Evolutionary conservation across 148 eudicot genomes (phyloP).

Genomic region (Rhododendron ferrugineum): DNA sequence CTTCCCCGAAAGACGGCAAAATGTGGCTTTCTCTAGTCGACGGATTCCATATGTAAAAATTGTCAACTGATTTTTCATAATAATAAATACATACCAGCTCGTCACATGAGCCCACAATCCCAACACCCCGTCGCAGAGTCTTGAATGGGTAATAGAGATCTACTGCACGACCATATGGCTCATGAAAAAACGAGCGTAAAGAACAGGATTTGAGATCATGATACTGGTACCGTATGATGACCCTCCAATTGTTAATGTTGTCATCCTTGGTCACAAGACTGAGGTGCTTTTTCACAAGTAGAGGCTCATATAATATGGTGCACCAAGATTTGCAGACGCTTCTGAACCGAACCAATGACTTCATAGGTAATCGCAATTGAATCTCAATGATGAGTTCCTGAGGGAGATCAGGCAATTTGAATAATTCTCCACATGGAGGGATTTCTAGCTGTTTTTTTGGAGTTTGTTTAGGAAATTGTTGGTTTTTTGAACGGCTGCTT

Average conservation of each 20-base stretch:
- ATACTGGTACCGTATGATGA: background rate
- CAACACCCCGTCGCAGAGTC: background rate
- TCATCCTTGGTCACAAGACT: background rate
- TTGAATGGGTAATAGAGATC: background rate
- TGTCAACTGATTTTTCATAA: background rate
- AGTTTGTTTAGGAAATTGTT: background rate
- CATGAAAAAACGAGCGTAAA: background rate
- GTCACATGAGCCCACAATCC: constrained; percentile 2
- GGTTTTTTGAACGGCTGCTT: background rate
- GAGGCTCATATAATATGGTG: background rate
- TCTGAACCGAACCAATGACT: background rate
- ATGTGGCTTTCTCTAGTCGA: background rate
- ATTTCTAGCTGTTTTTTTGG: background rate
- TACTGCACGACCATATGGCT: background rate
- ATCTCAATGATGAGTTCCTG: background rate
- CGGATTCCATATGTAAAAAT: background rate
- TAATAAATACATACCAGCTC: constrained; percentile 1
- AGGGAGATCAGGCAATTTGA: background rate
- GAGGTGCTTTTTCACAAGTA: constrained; percentile 7
- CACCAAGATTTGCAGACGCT: background rate
- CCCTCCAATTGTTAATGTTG: background rate
- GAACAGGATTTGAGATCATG: background rate
- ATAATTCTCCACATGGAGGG: background rate
- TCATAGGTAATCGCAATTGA: constrained; percentile 2
- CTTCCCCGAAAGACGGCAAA: background rate